These are phyloP conservation scores for Aspergillus floridensis DNA, from an alignment of 2,329 filamentous ascomycete species.

Conservation along the genomic window DNA sequence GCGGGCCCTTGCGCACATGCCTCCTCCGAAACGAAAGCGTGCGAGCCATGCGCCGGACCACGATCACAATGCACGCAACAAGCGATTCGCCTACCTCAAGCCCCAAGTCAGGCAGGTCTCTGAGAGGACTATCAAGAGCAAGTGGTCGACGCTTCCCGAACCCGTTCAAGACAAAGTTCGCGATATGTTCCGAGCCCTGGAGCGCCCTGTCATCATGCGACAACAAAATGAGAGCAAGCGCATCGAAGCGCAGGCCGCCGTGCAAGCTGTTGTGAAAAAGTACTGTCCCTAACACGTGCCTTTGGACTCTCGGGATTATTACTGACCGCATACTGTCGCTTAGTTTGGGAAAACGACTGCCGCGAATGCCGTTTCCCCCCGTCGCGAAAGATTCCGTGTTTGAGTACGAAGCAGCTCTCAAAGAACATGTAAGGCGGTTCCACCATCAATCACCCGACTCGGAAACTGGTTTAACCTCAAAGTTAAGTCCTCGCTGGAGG, in stretches of 20 bases:
- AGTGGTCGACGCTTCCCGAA: constrained; percentile 46
- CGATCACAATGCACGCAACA: constrained; percentile 20
- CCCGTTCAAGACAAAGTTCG: constrained; percentile 43
- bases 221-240: constrained; percentile 43
- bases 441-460: background rate
- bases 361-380: constrained; percentile 48
- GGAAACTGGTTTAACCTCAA: constrained; percentile 12
- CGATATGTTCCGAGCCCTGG: constrained; percentile 42
- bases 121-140: constrained; percentile 44
- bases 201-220: constrained; percentile 44
- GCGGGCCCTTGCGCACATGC: constrained; percentile 11
- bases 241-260: constrained; percentile 42
- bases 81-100: constrained; percentile 40
- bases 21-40: constrained; percentile 28
- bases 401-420: constrained; percentile 44
- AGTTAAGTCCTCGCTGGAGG: constrained; percentile 36
- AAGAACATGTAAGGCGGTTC: constrained; percentile 39
- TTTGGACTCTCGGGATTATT: background rate
- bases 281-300: constrained; percentile 22
- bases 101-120: constrained; percentile 42
- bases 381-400: constrained; percentile 43
- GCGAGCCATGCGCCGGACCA: constrained; percentile 19
- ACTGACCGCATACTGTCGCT: background rate
- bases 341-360: constrained; percentile 42
- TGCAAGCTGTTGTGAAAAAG: constrained; percentile 43